Conservation (phyloP, 2,329 filamentous ascomycete species). For the Thielaviopsis ethacetica region DNA sequence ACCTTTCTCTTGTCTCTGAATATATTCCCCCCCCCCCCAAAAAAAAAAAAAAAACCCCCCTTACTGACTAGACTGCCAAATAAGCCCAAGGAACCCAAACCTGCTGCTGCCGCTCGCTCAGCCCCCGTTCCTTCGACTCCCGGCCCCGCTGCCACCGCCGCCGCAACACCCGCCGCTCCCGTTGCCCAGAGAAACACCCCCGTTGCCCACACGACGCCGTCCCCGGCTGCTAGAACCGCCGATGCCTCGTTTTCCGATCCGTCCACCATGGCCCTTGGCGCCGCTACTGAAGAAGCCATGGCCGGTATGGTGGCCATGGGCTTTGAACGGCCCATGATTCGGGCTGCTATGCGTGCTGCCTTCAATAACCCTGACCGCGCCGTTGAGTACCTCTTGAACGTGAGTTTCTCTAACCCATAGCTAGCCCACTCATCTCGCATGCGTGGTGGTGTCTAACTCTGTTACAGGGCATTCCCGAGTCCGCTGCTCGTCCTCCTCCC, state of each 20-base stretch:
- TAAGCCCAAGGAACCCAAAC: conserved; percentile 52
- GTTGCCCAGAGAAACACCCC: conserved; percentile 33
- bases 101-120: conserved; percentile 28
- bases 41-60: not conserved
- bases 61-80: not conserved
- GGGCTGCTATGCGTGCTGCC: conserved; percentile 86
- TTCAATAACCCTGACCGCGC: conserved; percentile 96
- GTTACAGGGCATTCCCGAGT: conserved; percentile 73
- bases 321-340: conserved; percentile 74
- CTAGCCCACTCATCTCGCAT: not conserved
- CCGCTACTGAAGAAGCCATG: conserved; percentile 66
- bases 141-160: conserved; percentile 43
- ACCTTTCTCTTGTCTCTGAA: no score
- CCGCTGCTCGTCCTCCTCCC: conserved; percentile 41
- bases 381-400: conserved; percentile 84
- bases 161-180: conserved; percentile 31
- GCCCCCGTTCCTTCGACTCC: conserved; percentile 44
- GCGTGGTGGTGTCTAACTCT: conserved; percentile 1
- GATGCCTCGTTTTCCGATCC: conserved; percentile 47
- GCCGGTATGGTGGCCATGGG: conserved; percentile 96
- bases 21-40: no score
- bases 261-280: conserved; percentile 72
- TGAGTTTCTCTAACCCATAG: conserved; percentile 26
- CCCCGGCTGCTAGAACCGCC: conserved; percentile 29
- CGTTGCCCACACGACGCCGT: conserved; percentile 37